Evolutionary conservation across 176 grass and related monocot genomes (phyloP), one percentile per base, ranked within the genome.

Genomic region (Aegilops tauschii): DNA sequence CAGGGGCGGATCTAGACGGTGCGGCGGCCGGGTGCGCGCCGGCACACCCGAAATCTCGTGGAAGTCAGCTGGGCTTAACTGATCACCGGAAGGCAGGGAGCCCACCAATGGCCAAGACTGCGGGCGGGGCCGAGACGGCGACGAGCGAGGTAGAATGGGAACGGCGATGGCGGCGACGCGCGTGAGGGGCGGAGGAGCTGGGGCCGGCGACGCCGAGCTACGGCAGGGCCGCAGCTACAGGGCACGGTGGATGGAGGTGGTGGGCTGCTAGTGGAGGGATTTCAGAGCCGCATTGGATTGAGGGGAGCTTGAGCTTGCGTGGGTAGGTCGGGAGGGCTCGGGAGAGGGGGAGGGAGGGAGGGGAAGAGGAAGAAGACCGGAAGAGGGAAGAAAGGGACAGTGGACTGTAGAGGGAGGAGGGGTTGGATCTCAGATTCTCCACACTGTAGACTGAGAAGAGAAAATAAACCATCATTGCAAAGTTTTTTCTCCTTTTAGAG

Each of bases 361-460:
- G 34, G 67, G 67, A 37, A 76, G 45, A 52, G 72, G 72, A 47
- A 52, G 73, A 76, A 9, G 12, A 29, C 11, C 5, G 70, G 70
- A 74, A 17, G 44, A 76, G 73, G 73, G 73, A 10, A 52, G 73
- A 16, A 76, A 76, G 73, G 42, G 49, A 58, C 18, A 58, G 54
- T 58, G 54, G 42, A 50, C 72, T 30, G 42, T 1, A 11, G 69
- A 73, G 36, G 69, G 68, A 12, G 72, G 27, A n/a, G 72, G 44
- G 9, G 73, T 30, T 75, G 72, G 73, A 76, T 76, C 73, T 76
- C 73, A 52, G 73, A 52, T 52, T 76, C 44, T 76, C 73, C 73
- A 29, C 39, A 13, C 12, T 69, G 4, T n/a, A 37, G 18, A 11
- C 34, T 30, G 13, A 4, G 25, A 76, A 18, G 50, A 9, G 73